Base-by-base conservation (phyloP, 352 stramenopile species). In the Plasmopara muralis region DNA sequence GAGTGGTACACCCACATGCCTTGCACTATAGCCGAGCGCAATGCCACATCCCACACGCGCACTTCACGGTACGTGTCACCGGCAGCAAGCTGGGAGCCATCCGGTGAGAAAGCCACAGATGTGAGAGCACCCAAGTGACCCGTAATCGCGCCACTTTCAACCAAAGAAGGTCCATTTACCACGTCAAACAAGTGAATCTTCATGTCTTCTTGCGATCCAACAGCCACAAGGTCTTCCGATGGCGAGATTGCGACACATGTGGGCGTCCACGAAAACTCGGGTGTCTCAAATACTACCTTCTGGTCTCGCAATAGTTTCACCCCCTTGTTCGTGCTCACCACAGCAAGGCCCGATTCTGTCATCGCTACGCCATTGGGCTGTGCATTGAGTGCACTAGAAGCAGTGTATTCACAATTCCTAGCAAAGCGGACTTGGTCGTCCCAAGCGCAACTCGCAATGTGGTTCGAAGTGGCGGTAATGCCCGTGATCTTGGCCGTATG, bases 1-100 rank as follows among this genome's bases (percentile, higher is more conserved):
- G 94, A 95, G 72, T 99, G 95, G 74, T 96, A 98, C 16, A 97
- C 94, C 95, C 95, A 99, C 67, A 88, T 69, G 16, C 87, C 86
- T 58, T 96, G 92, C 33, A 96, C 76, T 57, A 96, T 77, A 39
- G 95, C 69, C 0, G 77, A 73, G 51, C 80, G 88, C 18, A 72
- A 80, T 3, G 76, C 83, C 4, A 89, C 82, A 43, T 95, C 78
- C 80, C 83, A 97, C 30, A 97, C 81, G 44, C 86, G 87, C 54
- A 97, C 79, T 59, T 97, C 87, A 42, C 89, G 83, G 68, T 90
- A 86, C 7, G 77, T 59, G 65, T 97, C 89, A 30, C 87, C 89
- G 0, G 87, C 87, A 9, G 90, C 90, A 28, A 97, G 66, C 15
- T 85, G 66, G 7, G 66, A 67, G 6, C 89, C 90, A 57, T 93